Conservation (phyloP, 345 rosid genomes). For the Balakata baccata region DNA sequence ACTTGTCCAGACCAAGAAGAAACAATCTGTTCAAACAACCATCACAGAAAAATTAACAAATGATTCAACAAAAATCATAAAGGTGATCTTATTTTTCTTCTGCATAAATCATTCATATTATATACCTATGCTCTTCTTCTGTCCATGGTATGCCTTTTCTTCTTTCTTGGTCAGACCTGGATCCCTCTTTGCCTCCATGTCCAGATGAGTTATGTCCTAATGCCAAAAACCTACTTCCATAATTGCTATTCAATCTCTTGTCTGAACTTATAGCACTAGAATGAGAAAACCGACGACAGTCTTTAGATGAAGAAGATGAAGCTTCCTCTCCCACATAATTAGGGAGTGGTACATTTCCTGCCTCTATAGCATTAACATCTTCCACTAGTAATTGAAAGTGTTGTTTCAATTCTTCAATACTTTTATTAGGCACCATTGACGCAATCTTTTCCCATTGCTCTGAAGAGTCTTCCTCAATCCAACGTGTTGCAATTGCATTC, state of each 20-base stretch:
- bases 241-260: constrained; percentile 41
- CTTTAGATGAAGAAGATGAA: constrained; percentile 46
- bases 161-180: constrained; percentile 80
- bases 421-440: constrained; percentile 62
- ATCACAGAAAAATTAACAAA: background rate
- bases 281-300: constrained; percentile 34
- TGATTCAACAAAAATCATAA: background rate
- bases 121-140: constrained; percentile 89
- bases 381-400: constrained; percentile 59
- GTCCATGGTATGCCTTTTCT: constrained; percentile 95
- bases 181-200: constrained; percentile 52
- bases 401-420: constrained; percentile 50
- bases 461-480: constrained; percentile 40
- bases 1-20: constrained; percentile 81
- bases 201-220: constrained; percentile 46
- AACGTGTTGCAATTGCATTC: constrained; percentile 70
- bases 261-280: constrained; percentile 17
- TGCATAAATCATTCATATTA: background rate
- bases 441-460: constrained; percentile 71
- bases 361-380: constrained; percentile 71
- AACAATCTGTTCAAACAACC: constrained; percentile 51
- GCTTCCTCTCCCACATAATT: constrained; percentile 48
- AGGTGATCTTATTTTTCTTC: no score
- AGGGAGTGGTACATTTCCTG: constrained; percentile 63
- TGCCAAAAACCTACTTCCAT: constrained; percentile 45